Base-by-base conservation (phyloP, 129 eudicot species). In the Flaveria brownii region DNA sequence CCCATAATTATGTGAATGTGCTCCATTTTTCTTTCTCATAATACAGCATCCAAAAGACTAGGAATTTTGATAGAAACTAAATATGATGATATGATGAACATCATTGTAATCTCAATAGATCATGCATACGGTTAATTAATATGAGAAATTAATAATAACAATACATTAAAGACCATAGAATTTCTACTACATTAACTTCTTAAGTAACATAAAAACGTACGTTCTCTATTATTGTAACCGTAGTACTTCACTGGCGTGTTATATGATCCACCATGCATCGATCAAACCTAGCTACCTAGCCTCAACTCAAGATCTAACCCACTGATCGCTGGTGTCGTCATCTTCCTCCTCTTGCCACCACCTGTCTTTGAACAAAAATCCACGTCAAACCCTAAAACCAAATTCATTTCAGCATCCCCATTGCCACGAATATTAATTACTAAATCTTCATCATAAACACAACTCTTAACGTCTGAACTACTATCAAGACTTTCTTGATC, bases 251-350 rank as follows among this genome's bases (percentile, higher is more conserved):
- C 69, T 75, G 45, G 61, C 63, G 51, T 59, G 67, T 63, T 78
- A 84, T 67, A 71, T 68, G 86, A 63, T 43, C 78, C 82, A 9
- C 84, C 85, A 65, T 70, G 23, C 70, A 55, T 18, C n/a, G n/a
- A n/a, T n/a, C 26, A 17, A 78, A 76, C 26, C 56, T 60, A 70
- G 61, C 81, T 39, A 61, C 78, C 70, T 49, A 88, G 82, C 84
- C 95, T 89, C 60, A 89, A 81, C 85, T 89, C 95, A 69, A 89
- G 95, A 82, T 89, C 95, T 42, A 86, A 66, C 56, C 57, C 68
- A 16, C 20, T 68, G 70, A 41, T 46, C 54, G 78, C 77, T 50
- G 26, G 49, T 33, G 61, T 41, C 23, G 23, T 22, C 23, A 56
- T 84, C 86, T 86, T 88, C 61, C 10, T 84, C 82, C 79, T 85